Evolutionary conservation across 257 asterid genomes (phyloP).

Genomic region (Datura wrightii): DNA sequence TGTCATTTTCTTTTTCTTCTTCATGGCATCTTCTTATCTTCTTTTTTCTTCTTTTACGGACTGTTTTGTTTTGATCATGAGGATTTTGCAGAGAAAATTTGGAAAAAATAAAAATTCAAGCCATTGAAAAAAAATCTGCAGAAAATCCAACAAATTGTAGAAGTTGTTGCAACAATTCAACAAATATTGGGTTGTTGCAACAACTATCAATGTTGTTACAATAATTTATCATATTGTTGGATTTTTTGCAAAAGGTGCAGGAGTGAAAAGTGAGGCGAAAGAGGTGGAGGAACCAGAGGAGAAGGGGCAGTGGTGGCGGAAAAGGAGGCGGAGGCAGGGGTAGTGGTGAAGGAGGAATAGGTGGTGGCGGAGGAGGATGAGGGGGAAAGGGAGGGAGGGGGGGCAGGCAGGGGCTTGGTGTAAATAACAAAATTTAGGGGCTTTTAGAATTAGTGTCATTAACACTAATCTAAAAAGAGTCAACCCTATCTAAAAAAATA

Average conservation of each 20-base stretch:
- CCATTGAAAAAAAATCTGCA: background rate
- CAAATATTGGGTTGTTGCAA: background rate
- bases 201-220: background rate
- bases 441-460: background rate
- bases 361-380: background rate
- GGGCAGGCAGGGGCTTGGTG: background rate
- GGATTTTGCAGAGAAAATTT: background rate
- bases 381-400: background rate
- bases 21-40: no score
- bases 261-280: background rate
- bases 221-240: background rate
- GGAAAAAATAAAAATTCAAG: background rate
- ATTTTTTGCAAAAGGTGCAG: background rate
- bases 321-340: no score
- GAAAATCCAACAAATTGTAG: background rate
- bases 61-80: background rate
- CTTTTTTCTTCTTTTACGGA: background rate
- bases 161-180: background rate
- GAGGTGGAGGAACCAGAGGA: conserved; percentile 15
- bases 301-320: background rate
- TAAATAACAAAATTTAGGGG: background rate
- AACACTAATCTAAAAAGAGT: no score
- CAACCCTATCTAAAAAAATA: background rate
- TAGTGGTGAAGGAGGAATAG: no score
- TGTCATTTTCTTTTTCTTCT: no score